These are phyloP conservation scores for Bertia moriformis DNA, from an alignment of 2,329 filamentous ascomycete genomes.

Conservation along the genomic window DNA sequence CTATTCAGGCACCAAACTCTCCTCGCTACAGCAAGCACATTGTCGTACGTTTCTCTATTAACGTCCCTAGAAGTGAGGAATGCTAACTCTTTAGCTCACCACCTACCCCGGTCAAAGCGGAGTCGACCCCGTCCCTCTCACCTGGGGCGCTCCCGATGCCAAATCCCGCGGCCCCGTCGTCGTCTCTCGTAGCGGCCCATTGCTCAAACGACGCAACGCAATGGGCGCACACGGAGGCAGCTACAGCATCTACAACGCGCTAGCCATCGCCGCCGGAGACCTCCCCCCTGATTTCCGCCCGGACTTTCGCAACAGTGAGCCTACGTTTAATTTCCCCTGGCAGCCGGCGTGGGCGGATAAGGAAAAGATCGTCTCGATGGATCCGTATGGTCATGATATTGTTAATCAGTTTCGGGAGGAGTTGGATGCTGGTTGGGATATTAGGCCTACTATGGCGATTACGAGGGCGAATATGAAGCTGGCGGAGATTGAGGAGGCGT, in stretches of 20 bases:
- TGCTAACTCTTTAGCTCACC: constrained; percentile 3
- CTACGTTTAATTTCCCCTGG: constrained; percentile 5
- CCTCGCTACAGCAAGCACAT: constrained; percentile 1
- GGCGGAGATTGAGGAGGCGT: constrained; percentile 5
- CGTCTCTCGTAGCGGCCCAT: constrained; percentile 7
- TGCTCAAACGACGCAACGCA: constrained; percentile 8
- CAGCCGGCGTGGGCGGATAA: constrained; percentile 5
- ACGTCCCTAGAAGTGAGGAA: neutral
- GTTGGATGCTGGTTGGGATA: constrained; percentile 5
- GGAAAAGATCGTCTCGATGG: constrained; percentile 8
- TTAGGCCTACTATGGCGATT: constrained; percentile 7
- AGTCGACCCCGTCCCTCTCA: constrained; percentile 8
- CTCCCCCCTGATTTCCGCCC: constrained; percentile 5
- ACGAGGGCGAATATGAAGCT: constrained; percentile 7
- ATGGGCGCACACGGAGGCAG: constrained; percentile 9
- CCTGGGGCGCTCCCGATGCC: constrained; percentile 8
- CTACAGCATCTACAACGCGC: constrained; percentile 7
- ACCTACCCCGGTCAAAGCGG: constrained; percentile 11
- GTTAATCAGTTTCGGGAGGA: constrained; percentile 4
- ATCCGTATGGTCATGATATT: constrained; percentile 8
- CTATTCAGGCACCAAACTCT: neutral
- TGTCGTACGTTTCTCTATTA: neutral
- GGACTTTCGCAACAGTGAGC: constrained; percentile 7
- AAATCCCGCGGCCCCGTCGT: constrained; percentile 8
- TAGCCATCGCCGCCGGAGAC: constrained; percentile 7